Conservation (phyloP, 805 yeast species). For the Saturnispora hagleri region DNA sequence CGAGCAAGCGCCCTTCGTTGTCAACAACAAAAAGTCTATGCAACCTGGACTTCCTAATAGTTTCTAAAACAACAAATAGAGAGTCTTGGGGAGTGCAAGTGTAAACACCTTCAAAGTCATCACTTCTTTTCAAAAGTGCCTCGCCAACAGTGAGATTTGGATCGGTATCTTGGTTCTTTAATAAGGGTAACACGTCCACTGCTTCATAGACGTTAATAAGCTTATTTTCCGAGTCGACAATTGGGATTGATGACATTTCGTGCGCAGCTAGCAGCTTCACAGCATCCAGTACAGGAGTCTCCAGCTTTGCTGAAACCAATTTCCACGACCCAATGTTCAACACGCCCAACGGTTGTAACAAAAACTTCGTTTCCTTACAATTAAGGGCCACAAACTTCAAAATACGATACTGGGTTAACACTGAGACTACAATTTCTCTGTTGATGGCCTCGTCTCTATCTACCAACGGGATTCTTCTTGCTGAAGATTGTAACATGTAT, state of each 20-base stretch:
- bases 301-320: slow-evolving; percentile 77
- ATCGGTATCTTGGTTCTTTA: slow-evolving; percentile 89
- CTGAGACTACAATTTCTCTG: slow-evolving; percentile 90
- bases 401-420: slow-evolving; percentile 91
- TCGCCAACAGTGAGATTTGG: slow-evolving; percentile 89
- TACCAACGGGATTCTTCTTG: slow-evolving; percentile 88
- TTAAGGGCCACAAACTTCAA: slow-evolving; percentile 91
- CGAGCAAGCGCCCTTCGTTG: slow-evolving; percentile 63
- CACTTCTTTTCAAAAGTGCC: slow-evolving; percentile 86
- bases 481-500: slow-evolving; percentile 78
- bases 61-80: slow-evolving; percentile 82
- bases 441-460: slow-evolving; percentile 90
- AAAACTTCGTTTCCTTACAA: slow-evolving; percentile 86
- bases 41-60: slow-evolving; percentile 81
- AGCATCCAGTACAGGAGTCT: slow-evolving; percentile 88
- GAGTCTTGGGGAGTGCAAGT: slow-evolving; percentile 87
- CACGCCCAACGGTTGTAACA: slow-evolving; percentile 65
- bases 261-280: slow-evolving; percentile 70
- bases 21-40: slow-evolving; percentile 92
- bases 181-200: slow-evolving; percentile 83
- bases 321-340: slow-evolving; percentile 51
- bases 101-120: slow-evolving; percentile 95
- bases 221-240: slow-evolving; percentile 58
- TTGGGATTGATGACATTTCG: slow-evolving; percentile 89
- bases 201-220: slow-evolving; percentile 91